Percentiles rank a stretch among this genome's conserved stretches.
Conservation (phyloP, 2,329 filamentous ascomycete species). For the Ceratocystis lukuohia region DNA sequence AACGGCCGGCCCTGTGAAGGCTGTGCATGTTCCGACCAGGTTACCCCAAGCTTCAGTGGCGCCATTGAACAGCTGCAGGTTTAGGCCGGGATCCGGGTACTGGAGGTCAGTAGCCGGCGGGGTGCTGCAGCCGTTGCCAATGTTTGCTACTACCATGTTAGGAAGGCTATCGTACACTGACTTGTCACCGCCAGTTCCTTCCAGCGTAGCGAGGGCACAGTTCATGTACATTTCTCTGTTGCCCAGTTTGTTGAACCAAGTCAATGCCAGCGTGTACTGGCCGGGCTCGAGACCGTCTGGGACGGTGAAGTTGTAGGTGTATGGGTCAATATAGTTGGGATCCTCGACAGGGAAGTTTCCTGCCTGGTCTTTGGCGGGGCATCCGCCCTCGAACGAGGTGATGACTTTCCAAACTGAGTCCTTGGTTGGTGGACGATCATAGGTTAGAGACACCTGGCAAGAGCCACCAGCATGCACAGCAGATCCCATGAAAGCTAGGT, state of each 20-base stretch:
- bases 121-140: conserved; percentile 42
- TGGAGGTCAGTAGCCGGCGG: conserved; percentile 36
- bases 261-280: conserved; percentile 74
- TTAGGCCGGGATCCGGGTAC: conserved; percentile 49
- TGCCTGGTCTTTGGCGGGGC: conserved; percentile 45
- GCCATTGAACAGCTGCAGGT: conserved; percentile 37
- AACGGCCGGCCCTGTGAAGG: conserved; percentile 22
- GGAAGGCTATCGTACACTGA: conserved; percentile 52
- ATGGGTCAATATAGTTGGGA: conserved; percentile 33
- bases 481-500: conserved; percentile 52
- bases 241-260: conserved; percentile 86
- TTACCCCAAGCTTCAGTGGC: conserved; percentile 27
- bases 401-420: conserved; percentile 74
- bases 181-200: conserved; percentile 36
- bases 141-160: conserved; percentile 55
- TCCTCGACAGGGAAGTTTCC: conserved; percentile 44
- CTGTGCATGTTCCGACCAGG: conserved; percentile 23
- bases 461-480: conserved; percentile 84
- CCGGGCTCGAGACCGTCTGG: conserved; percentile 60
- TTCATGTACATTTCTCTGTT: conserved; percentile 99
- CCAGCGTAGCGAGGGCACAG: conserved; percentile 63
- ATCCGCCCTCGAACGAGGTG: conserved; percentile 75
- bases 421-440: conserved; percentile 54
- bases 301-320: conserved; percentile 55
- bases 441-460: conserved; percentile 78